Evolutionary conservation across 2,329 filamentous ascomycete genomes (phyloP).

Genomic region (Penicillium sp.): DNA sequence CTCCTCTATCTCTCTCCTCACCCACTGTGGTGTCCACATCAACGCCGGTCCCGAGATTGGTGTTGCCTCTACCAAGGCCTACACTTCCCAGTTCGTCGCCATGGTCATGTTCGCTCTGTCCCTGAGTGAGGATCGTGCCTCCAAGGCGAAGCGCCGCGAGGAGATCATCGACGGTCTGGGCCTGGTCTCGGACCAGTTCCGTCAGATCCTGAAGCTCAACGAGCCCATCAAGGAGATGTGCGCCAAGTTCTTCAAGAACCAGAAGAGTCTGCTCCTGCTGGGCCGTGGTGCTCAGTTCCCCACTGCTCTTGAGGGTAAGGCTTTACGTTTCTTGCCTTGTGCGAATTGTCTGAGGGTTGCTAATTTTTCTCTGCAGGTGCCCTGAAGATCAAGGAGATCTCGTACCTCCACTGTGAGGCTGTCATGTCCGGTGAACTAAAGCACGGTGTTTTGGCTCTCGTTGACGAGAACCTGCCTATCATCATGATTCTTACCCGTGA

Average conservation of each 20-base stretch:
- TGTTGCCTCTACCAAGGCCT: slow-evolving; percentile 98
- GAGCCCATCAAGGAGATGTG: slow-evolving; percentile 94
- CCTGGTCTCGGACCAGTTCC: slow-evolving; percentile 88
- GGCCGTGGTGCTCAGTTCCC: slow-evolving; percentile 94
- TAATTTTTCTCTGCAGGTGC: slow-evolving; percentile 57
- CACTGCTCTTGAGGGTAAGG: slow-evolving; percentile 82
- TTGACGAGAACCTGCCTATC: slow-evolving; percentile 97
- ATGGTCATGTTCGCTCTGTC: slow-evolving; percentile 99
- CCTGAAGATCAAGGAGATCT: slow-evolving; percentile 99
- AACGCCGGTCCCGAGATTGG: slow-evolving; percentile 98
- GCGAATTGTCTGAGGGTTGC: background rate
- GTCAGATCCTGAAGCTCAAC: slow-evolving; percentile 86
- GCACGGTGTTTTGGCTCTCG: slow-evolving; percentile 95
- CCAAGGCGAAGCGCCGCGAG: slow-evolving; percentile 85
- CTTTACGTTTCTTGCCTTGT: background rate
- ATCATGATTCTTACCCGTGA: slow-evolving; percentile 99
- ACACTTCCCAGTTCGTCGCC: slow-evolving; percentile 98
- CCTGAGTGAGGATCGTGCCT: slow-evolving; percentile 92
- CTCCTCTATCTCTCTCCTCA: slow-evolving; percentile 97
- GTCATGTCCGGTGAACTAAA: slow-evolving; percentile 99
- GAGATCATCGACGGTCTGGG: slow-evolving; percentile 95
- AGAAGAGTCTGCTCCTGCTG: slow-evolving; percentile 91
- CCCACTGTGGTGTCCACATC: slow-evolving; percentile 99
- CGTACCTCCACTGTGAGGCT: slow-evolving; percentile 98
- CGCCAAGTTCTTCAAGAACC: slow-evolving; percentile 89